Base-by-base conservation (phyloP, 192 early-diverging fungal genomes). In the Coemansia sp. region DNA sequence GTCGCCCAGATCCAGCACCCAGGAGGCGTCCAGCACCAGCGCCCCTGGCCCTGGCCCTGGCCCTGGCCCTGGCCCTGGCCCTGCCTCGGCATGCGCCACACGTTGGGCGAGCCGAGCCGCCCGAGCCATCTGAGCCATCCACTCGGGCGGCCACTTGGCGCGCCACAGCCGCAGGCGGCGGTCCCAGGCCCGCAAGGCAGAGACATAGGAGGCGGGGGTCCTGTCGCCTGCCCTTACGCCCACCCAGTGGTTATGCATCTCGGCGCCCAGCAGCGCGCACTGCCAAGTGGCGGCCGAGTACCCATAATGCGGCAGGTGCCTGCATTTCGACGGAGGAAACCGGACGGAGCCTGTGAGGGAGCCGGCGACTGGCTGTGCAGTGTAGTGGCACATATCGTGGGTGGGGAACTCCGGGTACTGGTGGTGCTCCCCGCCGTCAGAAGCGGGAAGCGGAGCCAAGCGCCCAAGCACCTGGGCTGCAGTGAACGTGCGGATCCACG, bases 341-440 rank as follows among this genome's bases (percentile, higher is more conserved):
- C 11, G 22, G 18, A 71, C 69, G 0, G 48, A 18, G 14, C 56
- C 43, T 4, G 40, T 15, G 8, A 34, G 11, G 1, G 11, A 39
- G 14, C 3, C 46, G 22, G 42, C 62, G 12, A 50, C 19, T 12
- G 70, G 64, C 58, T 60, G 53, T 39, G 75, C 69, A 1, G 59
- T 36, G 48, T 59, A 62, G 41, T 60, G 60, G 65, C 75, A 77
- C 53, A 65, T 35, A 55, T 71, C 68, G 65, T 77, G 75, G 21
- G n/a, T 17, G 5, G 74, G 68, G 26, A 68, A 14, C 33, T 60
- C 68, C 7, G 74, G 74, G 58, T 46, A 19, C 19, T 9, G 8
- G 0, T 1, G 11, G 17, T 32, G 29, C 21, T n/a, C n/a, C n/a
- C n/a, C n/a, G n/a, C n/a, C n/a, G 21, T 9, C 44, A n/a, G 22